Evolutionary conservation across 2,329 filamentous ascomycete genomes (phyloP), one percentile per base, ranked within the genome.

Genomic region (Claviceps sp.): DNA sequence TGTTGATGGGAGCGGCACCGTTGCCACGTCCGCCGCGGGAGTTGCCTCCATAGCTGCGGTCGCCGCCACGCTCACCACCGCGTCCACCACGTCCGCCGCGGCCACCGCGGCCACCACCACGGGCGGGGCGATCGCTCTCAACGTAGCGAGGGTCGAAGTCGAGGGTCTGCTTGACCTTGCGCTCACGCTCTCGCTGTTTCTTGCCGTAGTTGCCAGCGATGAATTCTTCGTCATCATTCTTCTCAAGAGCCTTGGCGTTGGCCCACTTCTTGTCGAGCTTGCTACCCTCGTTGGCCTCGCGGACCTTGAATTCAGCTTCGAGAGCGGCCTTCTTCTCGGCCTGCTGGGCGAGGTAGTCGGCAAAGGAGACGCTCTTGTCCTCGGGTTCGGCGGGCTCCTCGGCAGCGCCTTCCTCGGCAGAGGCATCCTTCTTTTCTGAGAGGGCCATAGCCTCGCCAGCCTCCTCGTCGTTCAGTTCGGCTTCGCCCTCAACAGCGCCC

Each of bases 261-360:
- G 86, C 86, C 87, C 90, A 95, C 80, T 96, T 93, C 81, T 93
- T 91, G 77, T 89, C 83, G 63, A 75, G 67, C 76, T 88, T 88
- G 76, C 76, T 79, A 65, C 90, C 90, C 77, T 96, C 90, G 77
- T 97, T 96, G 71, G 91, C 75, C 76, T 89, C 83, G 74, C 93
- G 91, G 66, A 88, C 78, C 64, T 87, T 79, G 63, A 84, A 78
- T 51, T 59, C 61, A 61, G 73, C 70, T 61, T 79, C 79, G 58
- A 91, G 79, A 59, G 80, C 79, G 59, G 81, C 72, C 75, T 88
- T 90, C 81, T 90, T 91, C 75, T 80, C 77, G 54, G 76, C 77
- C 62, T 69, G 72, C 71, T 81, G 75, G 66, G 83, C 86, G 51
- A 94, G 81, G 77, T 95, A 98, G 60, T 93, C 86, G 65, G 79